phyloP scores from a whole-genome alignment of 192 early-diverging fungal species.

The Thamnidium elegans region DNA sequence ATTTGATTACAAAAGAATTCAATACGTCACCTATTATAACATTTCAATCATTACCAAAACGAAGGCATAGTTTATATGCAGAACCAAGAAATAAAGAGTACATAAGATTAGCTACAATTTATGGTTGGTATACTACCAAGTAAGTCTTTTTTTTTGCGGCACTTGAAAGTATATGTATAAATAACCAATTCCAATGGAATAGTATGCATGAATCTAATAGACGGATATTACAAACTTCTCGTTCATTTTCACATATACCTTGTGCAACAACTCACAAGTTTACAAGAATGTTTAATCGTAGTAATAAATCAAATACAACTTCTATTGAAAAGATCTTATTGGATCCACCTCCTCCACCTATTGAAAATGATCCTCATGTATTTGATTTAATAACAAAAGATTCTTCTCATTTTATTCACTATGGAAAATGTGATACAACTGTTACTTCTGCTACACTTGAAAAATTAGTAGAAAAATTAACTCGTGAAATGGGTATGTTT shows the following conservation, averaged over 20 bases:
- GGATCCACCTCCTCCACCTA: constrained; percentile 30
- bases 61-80: constrained; percentile 42
- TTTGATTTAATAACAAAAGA: constrained; percentile 41
- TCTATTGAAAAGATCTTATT: neutral
- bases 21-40: neutral
- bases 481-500: constrained; percentile 45
- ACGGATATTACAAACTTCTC: constrained; percentile 5
- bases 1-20: constrained; percentile 4
- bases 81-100: constrained; percentile 42
- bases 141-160: neutral
- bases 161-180: neutral
- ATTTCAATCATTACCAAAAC: constrained; percentile 16
- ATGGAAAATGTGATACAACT: constrained; percentile 17
- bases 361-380: constrained; percentile 40
- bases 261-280: neutral
- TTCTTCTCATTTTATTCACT: constrained; percentile 37
- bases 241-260: constrained; percentile 7
- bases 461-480: constrained; percentile 56
- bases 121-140: constrained; percentile 32
- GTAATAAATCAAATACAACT: constrained; percentile 7
- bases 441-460: constrained; percentile 50
- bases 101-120: constrained; percentile 39
- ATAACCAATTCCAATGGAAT: neutral
- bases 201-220: neutral
- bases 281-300: constrained; percentile 16